Evolutionary conservation across 495 filamentous ascomycete genomes (phyloP).

Genomic region (Penicillium bovifimosum): DNA sequence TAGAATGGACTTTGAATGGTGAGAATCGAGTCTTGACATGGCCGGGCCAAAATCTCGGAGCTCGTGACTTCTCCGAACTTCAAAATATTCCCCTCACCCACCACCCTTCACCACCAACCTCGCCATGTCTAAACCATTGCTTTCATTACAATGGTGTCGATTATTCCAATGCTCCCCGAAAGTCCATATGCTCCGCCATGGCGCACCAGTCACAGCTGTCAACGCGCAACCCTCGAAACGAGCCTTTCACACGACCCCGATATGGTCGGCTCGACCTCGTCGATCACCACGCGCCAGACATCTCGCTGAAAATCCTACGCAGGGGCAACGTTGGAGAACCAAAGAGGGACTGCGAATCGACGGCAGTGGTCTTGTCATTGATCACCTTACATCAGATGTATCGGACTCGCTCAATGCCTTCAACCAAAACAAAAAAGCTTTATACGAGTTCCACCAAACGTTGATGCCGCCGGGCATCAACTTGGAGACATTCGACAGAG

Average conservation of each 20-base stretch:
- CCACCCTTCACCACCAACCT: neutral
- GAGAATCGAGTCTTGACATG: too few relatives aligned
- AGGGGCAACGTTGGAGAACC: too few relatives aligned
- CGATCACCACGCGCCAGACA: neutral
- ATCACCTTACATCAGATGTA: neutral
- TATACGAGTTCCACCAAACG: conserved; percentile 6
- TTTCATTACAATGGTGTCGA: conserved; percentile 9
- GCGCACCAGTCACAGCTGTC: conserved; percentile 1
- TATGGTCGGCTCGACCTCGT: neutral
- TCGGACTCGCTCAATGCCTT: neutral
- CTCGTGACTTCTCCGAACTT: neutral
- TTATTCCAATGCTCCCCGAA: conserved; percentile 5
- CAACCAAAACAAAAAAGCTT: neutral
- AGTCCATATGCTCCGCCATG: neutral
- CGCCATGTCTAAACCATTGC: conserved; percentile 12
- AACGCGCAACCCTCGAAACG: conserved; percentile 6
- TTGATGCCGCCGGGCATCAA: conserved; percentile 10
- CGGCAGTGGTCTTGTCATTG: neutral
- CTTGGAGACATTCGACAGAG: conserved; percentile 15
- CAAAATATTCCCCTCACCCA: conserved; percentile 1
- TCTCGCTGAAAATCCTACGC: too few relatives aligned
- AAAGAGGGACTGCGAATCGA: neutral
- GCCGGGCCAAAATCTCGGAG: too few relatives aligned
- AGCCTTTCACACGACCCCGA: conserved; percentile 18
- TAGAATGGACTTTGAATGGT: too few relatives aligned